A percentile compares a stretch with the other conserved stretches of the same genome.
Evolutionary conservation across 352 stramenopile genomes (phyloP).

Genomic region (Pythium coloratum): DNA sequence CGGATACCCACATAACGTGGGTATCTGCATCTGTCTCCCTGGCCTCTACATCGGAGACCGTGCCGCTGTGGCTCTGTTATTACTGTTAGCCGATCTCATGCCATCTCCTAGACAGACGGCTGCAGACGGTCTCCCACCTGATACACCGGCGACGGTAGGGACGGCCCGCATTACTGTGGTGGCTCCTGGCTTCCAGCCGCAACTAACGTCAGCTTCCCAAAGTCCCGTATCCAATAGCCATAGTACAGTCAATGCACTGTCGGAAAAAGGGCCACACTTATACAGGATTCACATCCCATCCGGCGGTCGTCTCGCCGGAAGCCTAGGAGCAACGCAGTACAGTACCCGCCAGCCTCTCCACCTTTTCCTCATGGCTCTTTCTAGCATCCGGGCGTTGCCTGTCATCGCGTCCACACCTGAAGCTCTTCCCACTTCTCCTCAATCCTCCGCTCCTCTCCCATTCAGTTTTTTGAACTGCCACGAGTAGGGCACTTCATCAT

Average conservation of each 20-base stretch:
- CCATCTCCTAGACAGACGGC: not conserved
- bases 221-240: not conserved
- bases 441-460: not conserved
- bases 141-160: not conserved
- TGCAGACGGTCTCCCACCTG: not conserved
- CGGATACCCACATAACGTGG: not conserved
- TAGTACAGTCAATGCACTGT: not conserved
- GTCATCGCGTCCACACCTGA: not conserved
- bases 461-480: slow-evolving; percentile 7
- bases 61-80: not conserved
- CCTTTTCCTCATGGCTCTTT: slow-evolving; percentile 2
- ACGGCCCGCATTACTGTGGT: not conserved
- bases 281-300: not conserved
- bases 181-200: not conserved
- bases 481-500: not conserved
- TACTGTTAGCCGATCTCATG: not conserved
- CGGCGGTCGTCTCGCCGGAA: not conserved
- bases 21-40: not conserved
- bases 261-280: not conserved
- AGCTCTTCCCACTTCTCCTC: not conserved
- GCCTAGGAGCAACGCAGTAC: not conserved
- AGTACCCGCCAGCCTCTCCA: not conserved
- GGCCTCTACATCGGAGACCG: slow-evolving; percentile 2
- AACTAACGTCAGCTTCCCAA: not conserved
- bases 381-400: not conserved